Base-by-base conservation (phyloP, 495 filamentous ascomycete species). In the Penicillium lividum region DNA sequence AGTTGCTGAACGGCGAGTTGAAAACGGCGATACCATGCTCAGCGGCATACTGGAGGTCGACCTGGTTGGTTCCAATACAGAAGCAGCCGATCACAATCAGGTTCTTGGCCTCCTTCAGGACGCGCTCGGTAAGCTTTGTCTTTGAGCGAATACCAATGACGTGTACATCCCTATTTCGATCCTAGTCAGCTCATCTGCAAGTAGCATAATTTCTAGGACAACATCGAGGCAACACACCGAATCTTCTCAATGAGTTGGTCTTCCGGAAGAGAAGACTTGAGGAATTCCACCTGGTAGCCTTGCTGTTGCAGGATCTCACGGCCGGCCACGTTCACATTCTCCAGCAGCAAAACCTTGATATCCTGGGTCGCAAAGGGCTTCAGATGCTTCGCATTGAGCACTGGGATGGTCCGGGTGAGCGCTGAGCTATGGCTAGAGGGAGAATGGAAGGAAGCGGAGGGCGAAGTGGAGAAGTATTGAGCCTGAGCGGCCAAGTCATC, bases 1-100 rank as follows among this genome's bases (percentile, higher is more conserved):
- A 98, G 75, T 99, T 98, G 76, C 90, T 92, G 72, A 98, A 98
- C 0, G 95, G 95, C 54, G 93, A 97, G 76, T 99, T 99, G 86
- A 99, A 99, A 51, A 99, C 95, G 11, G 92, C 91, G 75, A 97
- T 93, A 51, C 95, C 95, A 68, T 94, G 87, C 51, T 86, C 81
- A 9, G 95, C 92, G 15, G 95, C 94, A 78, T 89, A 95, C 57
- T 92, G 82, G 40, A 97, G 84, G 68, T 99, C 91, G 51, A 99
- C 95, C 70, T 98, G 95, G 80, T 98, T 97, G 53, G 95, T 99
- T 49, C 95, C 95, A 59, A 98, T 99, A 72, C 95, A 99, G 82
- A 99, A 99, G 76, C 95, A 98, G 44, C 95, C 95, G 58, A 98
- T 87, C 46, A 97, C 94, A 57, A 97, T 88, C 31, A 99, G 84